A percentile compares a stretch with the other conserved stretches of the same genome.
These are phyloP conservation scores for Pisolithus microcarpus DNA, from an alignment of 768 basidiomycete species.

Conservation along the genomic window DNA sequence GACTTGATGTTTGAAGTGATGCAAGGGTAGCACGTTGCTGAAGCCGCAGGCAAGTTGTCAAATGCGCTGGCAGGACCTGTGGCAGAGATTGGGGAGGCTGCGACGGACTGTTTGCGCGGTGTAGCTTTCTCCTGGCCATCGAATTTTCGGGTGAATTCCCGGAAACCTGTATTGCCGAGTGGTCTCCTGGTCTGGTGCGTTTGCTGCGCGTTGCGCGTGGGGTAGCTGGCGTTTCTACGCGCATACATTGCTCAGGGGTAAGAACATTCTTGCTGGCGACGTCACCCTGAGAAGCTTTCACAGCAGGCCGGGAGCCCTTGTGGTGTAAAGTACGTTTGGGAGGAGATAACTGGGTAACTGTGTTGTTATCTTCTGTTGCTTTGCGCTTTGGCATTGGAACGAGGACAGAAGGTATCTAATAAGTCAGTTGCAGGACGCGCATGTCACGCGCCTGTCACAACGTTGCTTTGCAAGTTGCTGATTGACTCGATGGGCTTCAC, in stretches of 20 bases:
- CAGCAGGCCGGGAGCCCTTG: slow-evolving; percentile 4
- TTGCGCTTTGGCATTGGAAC: slow-evolving; percentile 37
- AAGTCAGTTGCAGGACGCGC: neutral
- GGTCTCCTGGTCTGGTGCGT: no score
- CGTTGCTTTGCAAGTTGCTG: slow-evolving; percentile 5
- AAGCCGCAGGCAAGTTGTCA: slow-evolving; percentile 39
- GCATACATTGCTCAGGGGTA: neutral
- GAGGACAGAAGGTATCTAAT: neutral
- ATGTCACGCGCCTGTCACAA: slow-evolving; percentile 18
- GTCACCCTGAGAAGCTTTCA: neutral
- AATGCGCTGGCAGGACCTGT: slow-evolving; percentile 31
- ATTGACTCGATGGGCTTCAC: slow-evolving; percentile 50
- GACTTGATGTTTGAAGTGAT: slow-evolving; percentile 31
- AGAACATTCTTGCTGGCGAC: neutral
- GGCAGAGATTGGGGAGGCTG: slow-evolving; percentile 19
- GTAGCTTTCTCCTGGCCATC: no score
- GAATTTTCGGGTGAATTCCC: no score
- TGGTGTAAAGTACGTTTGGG: slow-evolving; percentile 29
- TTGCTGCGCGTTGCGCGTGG: no score
- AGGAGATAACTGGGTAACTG: slow-evolving; percentile 15
- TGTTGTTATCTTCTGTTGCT: slow-evolving; percentile 14
- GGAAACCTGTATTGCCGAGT: no score
- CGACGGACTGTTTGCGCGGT: neutral
- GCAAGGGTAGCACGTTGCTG: slow-evolving; percentile 55
- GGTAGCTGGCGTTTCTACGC: no score